Base-by-base conservation (phyloP, 495 filamentous ascomycete species). In the Penicillium chermesinum region DNA sequence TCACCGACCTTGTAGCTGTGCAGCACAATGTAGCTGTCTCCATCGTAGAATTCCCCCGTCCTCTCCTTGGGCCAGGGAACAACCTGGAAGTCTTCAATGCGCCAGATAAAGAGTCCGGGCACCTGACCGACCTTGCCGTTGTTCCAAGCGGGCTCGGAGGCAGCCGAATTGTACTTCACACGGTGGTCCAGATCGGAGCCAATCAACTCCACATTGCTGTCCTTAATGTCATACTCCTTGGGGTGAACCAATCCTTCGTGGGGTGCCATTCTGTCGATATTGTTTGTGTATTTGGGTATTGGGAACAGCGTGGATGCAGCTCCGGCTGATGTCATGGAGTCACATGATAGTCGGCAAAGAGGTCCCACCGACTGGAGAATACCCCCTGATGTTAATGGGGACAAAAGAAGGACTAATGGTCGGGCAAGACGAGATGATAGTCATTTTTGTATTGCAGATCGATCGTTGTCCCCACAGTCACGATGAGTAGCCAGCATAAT, bases 1-100 rank as follows among this genome's bases (percentile, higher is more conserved):
- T 65, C 65, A 12, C 68, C 76, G 25, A 75, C 58, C 52, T 75
- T 75, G 64, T 74, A 74, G 0, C 77, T 74, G 55, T 78, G 67
- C 37, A 84, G 64, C 13, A 84, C 62, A 47, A 84, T 81, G 53
- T 79, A 84, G 63, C 78, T 82, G 52, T 84, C 81, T 12, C 80
- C 80, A 18, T 82, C 76, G 56, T 78, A 78, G 61, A 84, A 84
- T 27, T 76, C 59, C 14, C 81, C 81, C 16, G 69, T 53, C 12
- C 63, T 67, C 13, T 75, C 61, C 27, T 67, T 71, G 17, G 81
- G 78, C 73, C 78, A 80, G n/a, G 74, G 60, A 7, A 81, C 62
- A 9, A 83, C 76, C 56, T 81, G 63, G 56, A 84, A 83, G 34
- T 81, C 59, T 51, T 84, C 80, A 53, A 84, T 80, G 19, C 80